Conservation (phyloP, 345 rosid genomes). For the Acer campestre region DNA sequence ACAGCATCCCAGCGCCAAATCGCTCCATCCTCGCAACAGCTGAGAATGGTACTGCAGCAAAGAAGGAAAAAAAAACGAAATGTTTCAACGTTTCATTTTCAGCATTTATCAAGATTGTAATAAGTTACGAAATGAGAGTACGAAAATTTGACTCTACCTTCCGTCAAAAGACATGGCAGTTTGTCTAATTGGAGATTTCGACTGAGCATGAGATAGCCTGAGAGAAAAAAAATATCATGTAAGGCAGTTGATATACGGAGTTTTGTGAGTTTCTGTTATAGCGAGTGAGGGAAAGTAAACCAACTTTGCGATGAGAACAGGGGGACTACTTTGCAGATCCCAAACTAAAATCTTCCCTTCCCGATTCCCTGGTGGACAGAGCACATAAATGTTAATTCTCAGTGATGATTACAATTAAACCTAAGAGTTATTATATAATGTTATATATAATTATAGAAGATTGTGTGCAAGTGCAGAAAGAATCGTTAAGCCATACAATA, state of each 20-base stretch:
- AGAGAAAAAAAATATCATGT: conserved; percentile 1
- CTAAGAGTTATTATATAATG: too few species aligned
- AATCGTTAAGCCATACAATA: conserved; percentile 23
- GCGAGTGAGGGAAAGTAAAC: background rate
- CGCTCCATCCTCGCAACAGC: conserved; percentile 93
- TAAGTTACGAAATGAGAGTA: background rate
- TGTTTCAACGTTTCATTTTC: background rate
- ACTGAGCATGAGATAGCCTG: conserved; percentile 78
- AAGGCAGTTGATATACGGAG: background rate
- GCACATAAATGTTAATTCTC: background rate
- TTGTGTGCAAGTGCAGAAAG: background rate
- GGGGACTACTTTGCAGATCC: conserved; percentile 94
- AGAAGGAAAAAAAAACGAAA: conserved; percentile 8
- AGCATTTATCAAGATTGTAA: conserved; percentile 6
- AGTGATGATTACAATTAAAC: background rate
- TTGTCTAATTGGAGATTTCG: conserved; percentile 85
- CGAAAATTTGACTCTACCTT: conserved; percentile 38
- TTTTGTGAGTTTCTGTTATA: background rate
- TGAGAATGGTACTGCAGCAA: conserved; percentile 79
- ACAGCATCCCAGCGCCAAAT: conserved; percentile 93
- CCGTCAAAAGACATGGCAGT: conserved; percentile 96
- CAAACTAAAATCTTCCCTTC: conserved; percentile 95
- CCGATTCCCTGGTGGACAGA: conserved; percentile 68
- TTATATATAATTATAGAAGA: background rate
- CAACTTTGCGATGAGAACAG: conserved; percentile 84